phyloP scores from a whole-genome alignment of 495 filamentous ascomycete genomes.

The Penicillium roqueforti region DNA sequence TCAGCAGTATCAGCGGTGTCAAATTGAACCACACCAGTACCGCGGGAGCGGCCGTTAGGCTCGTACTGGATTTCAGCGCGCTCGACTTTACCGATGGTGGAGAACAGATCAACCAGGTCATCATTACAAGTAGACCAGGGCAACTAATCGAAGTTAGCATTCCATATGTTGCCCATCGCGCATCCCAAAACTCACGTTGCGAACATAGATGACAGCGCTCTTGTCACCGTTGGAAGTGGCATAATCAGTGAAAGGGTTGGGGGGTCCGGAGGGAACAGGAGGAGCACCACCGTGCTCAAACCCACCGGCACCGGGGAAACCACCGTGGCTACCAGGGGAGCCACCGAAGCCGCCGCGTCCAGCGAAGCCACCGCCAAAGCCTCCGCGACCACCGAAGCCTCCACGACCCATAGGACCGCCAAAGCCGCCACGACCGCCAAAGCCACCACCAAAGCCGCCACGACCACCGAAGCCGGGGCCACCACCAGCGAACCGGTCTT shows the following conservation, averaged over 20 bases:
- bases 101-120: slow-evolving; percentile 92
- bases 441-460: slow-evolving; percentile 46
- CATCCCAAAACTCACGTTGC: slow-evolving; percentile 70
- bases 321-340: slow-evolving; percentile 17
- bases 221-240: slow-evolving; percentile 85
- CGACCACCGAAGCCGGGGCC: slow-evolving; percentile 46
- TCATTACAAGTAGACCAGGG: slow-evolving; percentile 99
- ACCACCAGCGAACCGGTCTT: slow-evolving; percentile 83
- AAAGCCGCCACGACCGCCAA: slow-evolving; percentile 46
- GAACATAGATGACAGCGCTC: slow-evolving; percentile 83
- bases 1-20: slow-evolving; percentile 79
- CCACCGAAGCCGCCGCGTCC: slow-evolving; percentile 35
- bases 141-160: slow-evolving; percentile 52
- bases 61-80: slow-evolving; percentile 98
- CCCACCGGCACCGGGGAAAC: slow-evolving; percentile 36
- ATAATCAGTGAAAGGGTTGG: slow-evolving; percentile 93
- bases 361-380: slow-evolving; percentile 34
- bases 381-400: slow-evolving; percentile 32
- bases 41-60: slow-evolving; percentile 89
- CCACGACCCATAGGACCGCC: slow-evolving; percentile 16
- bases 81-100: slow-evolving; percentile 95
- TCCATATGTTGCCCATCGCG: not conserved
- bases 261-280: slow-evolving; percentile 46
- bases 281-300: slow-evolving; percentile 42
- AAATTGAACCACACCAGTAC: slow-evolving; percentile 93